Conservation (phyloP, 208 protist genomes). For the Trypanosomatidae sp. region DNA sequence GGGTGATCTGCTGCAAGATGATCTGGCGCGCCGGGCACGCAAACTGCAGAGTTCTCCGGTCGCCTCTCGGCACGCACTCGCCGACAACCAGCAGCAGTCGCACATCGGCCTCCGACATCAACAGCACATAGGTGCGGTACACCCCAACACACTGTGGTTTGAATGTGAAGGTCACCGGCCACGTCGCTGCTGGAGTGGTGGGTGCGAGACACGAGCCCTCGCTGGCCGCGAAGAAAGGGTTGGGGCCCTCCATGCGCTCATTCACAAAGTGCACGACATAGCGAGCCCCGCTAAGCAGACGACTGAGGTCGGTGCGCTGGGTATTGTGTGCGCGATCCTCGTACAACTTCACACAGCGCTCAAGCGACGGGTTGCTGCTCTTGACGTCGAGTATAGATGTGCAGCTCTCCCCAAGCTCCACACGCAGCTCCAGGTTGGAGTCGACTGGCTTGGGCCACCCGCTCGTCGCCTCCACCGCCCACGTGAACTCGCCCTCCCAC, state of each 20-base stretch:
- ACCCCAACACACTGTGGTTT: slow-evolving; percentile 77
- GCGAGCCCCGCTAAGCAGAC: slow-evolving; percentile 20
- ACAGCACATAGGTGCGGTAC: slow-evolving; percentile 79
- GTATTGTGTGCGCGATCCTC: slow-evolving; percentile 58
- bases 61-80: slow-evolving; percentile 73
- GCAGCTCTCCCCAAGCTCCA: slow-evolving; percentile 65
- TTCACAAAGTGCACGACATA: slow-evolving; percentile 74
- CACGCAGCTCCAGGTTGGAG: slow-evolving; percentile 44
- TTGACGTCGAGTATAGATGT: slow-evolving; percentile 49
- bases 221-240: slow-evolving; percentile 75
- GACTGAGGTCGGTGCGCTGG: slow-evolving; percentile 20
- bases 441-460: slow-evolving; percentile 55
- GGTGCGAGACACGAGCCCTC: slow-evolving; percentile 24
- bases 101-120: slow-evolving; percentile 87
- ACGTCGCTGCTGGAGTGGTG: slow-evolving; percentile 5
- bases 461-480: slow-evolving; percentile 68
- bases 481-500: slow-evolving; percentile 90
- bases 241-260: slow-evolving; percentile 70
- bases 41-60: slow-evolving; percentile 85
- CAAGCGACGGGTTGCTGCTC: slow-evolving; percentile 52
- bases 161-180: slow-evolving; percentile 68
- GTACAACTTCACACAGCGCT: slow-evolving; percentile 68
- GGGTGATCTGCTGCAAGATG: slow-evolving; percentile 90
- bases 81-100: slow-evolving; percentile 82
- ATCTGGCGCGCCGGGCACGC: slow-evolving; percentile 79